phyloP scores from a whole-genome alignment of 2,329 filamentous ascomycete species.

The Aureobasidium sp. region DNA sequence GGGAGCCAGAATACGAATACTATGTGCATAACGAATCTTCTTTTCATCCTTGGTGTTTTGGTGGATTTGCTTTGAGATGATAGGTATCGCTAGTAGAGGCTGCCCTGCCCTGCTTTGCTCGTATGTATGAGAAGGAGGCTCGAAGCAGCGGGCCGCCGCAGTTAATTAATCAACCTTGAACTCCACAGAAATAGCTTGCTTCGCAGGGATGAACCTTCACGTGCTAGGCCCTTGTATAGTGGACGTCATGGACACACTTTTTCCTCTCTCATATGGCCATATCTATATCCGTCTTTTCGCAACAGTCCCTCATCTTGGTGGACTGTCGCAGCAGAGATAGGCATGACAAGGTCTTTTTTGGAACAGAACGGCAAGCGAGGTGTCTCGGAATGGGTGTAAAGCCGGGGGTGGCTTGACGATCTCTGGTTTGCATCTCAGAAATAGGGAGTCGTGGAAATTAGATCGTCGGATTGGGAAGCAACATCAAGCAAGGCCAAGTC shows the following conservation, averaged over 20 bases:
- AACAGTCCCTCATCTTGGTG: not conserved
- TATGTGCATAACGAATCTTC: constrained; percentile 8
- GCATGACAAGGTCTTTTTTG: not conserved
- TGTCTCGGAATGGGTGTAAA: not conserved
- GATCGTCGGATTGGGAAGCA: not conserved
- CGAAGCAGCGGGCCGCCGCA: constrained; percentile 4
- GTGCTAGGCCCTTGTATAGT: not conserved
- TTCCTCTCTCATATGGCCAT: not conserved
- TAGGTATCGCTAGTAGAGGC: not conserved
- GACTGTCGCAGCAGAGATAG: not conserved
- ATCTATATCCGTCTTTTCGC: not conserved
- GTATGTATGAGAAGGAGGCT: not conserved
- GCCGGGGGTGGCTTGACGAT: constrained; percentile 6
- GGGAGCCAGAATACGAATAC: not conserved
- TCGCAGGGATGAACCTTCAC: not conserved
- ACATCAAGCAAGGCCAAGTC: constrained; percentile 2
- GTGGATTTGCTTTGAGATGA: not conserved
- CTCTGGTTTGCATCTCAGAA: not conserved
- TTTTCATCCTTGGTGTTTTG: not conserved
- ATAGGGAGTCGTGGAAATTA: constrained; percentile 6
- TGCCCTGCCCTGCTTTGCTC: not conserved
- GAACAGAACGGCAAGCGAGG: not conserved
- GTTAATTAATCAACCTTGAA: not conserved
- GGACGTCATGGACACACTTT: not conserved
- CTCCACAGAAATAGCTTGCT: not conserved